These are phyloP conservation scores for Mycogone perniciosa DNA, from an alignment of 2,329 filamentous ascomycete species.

Conservation along the genomic window DNA sequence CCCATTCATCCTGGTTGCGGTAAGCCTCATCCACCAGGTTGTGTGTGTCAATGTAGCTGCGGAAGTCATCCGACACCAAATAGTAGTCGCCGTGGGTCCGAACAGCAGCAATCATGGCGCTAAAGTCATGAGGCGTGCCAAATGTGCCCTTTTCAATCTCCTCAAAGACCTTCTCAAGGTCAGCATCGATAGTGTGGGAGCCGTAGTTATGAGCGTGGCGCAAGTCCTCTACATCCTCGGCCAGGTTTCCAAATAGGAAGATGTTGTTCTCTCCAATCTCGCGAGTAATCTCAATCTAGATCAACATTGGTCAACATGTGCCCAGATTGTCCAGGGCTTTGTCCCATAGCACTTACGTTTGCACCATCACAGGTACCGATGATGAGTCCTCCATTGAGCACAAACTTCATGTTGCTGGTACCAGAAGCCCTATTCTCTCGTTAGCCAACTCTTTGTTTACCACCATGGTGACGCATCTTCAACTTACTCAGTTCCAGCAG, in stretches of 20 bases:
- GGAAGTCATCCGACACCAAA: conserved; percentile 94
- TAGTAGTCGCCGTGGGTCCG: conserved; percentile 96
- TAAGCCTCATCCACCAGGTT: conserved; percentile 86
- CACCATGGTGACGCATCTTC: not conserved
- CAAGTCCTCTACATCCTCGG: conserved; percentile 94
- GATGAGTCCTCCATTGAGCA: conserved; percentile 91
- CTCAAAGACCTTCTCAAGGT: conserved; percentile 75
- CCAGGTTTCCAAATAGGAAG: conserved; percentile 93
- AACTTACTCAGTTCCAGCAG: conserved; percentile 79
- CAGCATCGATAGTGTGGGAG: conserved; percentile 67
- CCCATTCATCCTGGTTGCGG: conserved; percentile 86
- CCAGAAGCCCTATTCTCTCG: conserved; percentile 52
- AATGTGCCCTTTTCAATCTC: conserved; percentile 76
- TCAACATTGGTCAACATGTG: not conserved
- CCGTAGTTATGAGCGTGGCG: conserved; percentile 86
- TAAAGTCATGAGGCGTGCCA: conserved; percentile 71
- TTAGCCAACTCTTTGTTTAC: conserved; percentile 8
- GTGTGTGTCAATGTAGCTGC: conserved; percentile 89
- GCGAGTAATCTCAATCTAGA: conserved; percentile 85
- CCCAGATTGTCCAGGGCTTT: not conserved
- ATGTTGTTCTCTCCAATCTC: conserved; percentile 97
- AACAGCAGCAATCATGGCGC: conserved; percentile 77
- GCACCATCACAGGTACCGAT: conserved; percentile 98
- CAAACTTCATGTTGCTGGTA: conserved; percentile 99
- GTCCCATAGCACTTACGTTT: conserved; percentile 58